A percentile compares a stretch with the other conserved stretches of the same genome.
Evolutionary conservation across 2,329 filamentous ascomycete genomes (phyloP).

Genomic region (Coniochaeta sp.): DNA sequence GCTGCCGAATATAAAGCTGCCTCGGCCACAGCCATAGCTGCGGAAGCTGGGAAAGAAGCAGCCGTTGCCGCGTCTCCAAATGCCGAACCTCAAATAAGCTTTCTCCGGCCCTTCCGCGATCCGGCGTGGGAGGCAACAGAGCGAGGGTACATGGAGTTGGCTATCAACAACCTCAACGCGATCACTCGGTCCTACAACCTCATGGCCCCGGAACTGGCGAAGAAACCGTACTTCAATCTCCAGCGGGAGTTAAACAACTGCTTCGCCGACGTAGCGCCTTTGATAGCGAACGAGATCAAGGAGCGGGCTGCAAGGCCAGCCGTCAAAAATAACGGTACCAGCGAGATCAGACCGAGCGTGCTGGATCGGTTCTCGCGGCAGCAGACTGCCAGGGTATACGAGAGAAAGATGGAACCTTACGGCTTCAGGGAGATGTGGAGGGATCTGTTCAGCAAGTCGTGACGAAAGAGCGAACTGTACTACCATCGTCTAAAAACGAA

Average conservation of each 20-base stretch:
- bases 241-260: constrained; percentile 75
- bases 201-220: constrained; percentile 85
- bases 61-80: not conserved
- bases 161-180: constrained; percentile 70
- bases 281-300: constrained; percentile 64
- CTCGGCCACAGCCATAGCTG: not conserved
- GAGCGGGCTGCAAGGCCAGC: constrained; percentile 50
- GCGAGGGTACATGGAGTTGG: constrained; percentile 65
- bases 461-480: not conserved
- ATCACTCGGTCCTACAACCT: constrained; percentile 87
- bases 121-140: constrained; percentile 68
- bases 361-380: constrained; percentile 53
- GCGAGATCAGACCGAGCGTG: constrained; percentile 32
- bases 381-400: constrained; percentile 56
- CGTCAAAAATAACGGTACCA: constrained; percentile 20
- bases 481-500: not conserved
- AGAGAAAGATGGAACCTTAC: constrained; percentile 70
- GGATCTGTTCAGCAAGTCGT: constrained; percentile 51
- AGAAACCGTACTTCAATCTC: constrained; percentile 85
- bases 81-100: constrained; percentile 19
- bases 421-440: constrained; percentile 86
- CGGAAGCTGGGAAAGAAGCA: not conserved
- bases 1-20: not conserved
- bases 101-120: constrained; percentile 67
- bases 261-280: constrained; percentile 79